Conservation (phyloP, 495 filamentous ascomycete species). For the Pyrenopolyporus hunteri region DNA sequence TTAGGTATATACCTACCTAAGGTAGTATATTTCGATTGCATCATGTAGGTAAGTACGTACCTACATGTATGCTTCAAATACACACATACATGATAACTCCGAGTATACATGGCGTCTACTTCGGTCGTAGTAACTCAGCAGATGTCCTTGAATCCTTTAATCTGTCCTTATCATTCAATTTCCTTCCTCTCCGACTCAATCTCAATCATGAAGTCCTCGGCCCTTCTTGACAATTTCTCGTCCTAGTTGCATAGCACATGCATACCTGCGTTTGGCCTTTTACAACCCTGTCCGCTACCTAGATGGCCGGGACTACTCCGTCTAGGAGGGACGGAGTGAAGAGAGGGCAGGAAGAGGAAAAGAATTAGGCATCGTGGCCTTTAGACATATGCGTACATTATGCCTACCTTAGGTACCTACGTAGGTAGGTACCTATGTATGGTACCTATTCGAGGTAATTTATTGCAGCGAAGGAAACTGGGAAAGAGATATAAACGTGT, state of each 20-base stretch:
- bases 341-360: not conserved
- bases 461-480: constrained; percentile 18
- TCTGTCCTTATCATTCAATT: constrained; percentile 32
- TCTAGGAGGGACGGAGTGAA: constrained; percentile 4
- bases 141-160: constrained; percentile 19
- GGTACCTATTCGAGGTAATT: constrained; percentile 13
- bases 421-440: too few species aligned
- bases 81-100: too few species aligned
- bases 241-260: constrained; percentile 25
- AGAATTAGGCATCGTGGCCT: not conserved
- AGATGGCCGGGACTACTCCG: not conserved
- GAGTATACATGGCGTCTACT: too few species aligned
- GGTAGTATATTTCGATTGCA: too few species aligned
- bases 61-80: not conserved
- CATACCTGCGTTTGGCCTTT: constrained; percentile 25
- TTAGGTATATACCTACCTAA: not conserved
- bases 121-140: constrained; percentile 15
- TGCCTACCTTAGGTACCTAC: too few species aligned
- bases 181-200: constrained; percentile 6
- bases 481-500: too few species aligned
- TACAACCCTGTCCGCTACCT: constrained; percentile 14
- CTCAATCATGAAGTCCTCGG: constrained; percentile 26
- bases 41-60: too few species aligned
- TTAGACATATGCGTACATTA: too few species aligned
- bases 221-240: constrained; percentile 33